Conservation (phyloP, 148 eudicot species). For the Vaccinium vitisidaea region DNA sequence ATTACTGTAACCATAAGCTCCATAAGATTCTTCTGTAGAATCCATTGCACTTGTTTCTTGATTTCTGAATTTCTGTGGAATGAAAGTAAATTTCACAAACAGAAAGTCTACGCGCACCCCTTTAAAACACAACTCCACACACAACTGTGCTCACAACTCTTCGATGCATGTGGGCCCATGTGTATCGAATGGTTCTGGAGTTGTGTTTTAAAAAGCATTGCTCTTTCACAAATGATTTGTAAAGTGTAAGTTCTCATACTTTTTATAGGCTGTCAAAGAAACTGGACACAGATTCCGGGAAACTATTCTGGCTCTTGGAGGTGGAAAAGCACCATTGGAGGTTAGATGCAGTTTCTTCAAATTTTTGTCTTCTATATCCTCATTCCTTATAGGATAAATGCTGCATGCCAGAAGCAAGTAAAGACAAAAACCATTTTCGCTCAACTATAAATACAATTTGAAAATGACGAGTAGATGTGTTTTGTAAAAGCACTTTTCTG, state of each 20-base stretch:
- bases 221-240: not conserved
- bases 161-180: no score
- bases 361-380: not conserved
- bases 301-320: conserved; percentile 95
- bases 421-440: not conserved
- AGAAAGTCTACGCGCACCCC: no score
- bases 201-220: no score
- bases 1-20: not conserved
- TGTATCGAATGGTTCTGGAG: no score
- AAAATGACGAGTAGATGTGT: not conserved
- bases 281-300: conserved; percentile 87
- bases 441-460: not conserved
- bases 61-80: not conserved
- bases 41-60: not conserved
- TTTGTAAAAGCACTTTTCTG: not conserved
- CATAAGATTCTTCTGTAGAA: not conserved
- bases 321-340: conserved; percentile 87
- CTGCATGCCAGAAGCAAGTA: not conserved
- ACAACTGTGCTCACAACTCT: no score
- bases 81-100: not conserved
- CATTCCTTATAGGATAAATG: not conserved
- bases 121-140: no score
- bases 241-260: not conserved
- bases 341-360: conserved; percentile 26
- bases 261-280: conserved; percentile 73